phyloP scores from a whole-genome alignment of 805 yeast species.

The Saccharomycopsis guyanensis region DNA sequence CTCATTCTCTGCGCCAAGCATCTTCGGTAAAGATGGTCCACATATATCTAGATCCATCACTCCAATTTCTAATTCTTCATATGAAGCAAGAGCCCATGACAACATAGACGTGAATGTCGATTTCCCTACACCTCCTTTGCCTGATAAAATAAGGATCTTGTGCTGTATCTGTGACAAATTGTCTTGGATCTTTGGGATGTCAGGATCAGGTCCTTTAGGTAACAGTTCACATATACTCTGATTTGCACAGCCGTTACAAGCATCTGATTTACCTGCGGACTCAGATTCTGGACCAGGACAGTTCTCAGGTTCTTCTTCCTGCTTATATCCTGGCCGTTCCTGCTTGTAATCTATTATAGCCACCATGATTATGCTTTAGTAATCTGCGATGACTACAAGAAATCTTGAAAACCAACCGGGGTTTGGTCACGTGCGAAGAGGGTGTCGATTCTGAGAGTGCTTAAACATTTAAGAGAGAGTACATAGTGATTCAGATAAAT shows the following conservation, averaged over 20 bases:
- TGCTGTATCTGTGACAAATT: constrained; percentile 62
- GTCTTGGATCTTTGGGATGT: constrained; percentile 64
- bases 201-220: constrained; percentile 95
- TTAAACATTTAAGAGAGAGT: no score
- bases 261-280: constrained; percentile 86
- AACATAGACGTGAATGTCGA: constrained; percentile 88
- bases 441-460: no score
- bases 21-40: constrained; percentile 93
- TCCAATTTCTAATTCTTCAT: constrained; percentile 77
- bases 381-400: no score
- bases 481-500: no score
- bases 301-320: constrained; percentile 86
- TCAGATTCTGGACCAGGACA: constrained; percentile 99
- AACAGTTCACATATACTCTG: constrained; percentile 81
- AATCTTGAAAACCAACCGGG: no score
- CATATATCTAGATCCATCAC: constrained; percentile 97
- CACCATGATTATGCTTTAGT: no score
- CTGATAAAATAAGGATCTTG: constrained; percentile 67
- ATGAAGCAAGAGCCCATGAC: constrained; percentile 87
- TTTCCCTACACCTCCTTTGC: constrained; percentile 75
- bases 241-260: constrained; percentile 93
- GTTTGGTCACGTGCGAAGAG: no score
- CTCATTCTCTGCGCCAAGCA: constrained; percentile 89
- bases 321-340: constrained; percentile 2
- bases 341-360: not conserved